Base-by-base conservation (phyloP, 768 basidiomycete genomes). In the Dentipellis fragilis region DNA sequence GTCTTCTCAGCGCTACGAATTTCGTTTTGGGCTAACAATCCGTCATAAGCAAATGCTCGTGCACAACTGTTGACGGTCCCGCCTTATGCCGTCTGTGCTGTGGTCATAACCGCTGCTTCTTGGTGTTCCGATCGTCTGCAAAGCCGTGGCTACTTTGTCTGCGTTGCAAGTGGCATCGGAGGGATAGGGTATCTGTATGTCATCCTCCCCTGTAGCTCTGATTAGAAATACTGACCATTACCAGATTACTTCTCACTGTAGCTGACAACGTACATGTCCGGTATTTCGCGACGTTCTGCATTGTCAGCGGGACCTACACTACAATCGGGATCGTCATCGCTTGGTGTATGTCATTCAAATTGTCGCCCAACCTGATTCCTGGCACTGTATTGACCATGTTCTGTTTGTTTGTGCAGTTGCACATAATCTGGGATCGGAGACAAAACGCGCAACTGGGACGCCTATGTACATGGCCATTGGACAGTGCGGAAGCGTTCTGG, bases 381-480 rank as follows among this genome's bases (percentile, higher is more conserved):
- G 5, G 9, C 36, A 16, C 48, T 29, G 29, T 29, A 29, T 6
- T 29, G 29, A 29, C 29, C 3, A 29, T 6, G 14, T 37, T 50
- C 3, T 4, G 49, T 16, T 22, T 52, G 42, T 6, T 29, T 29
- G 29, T 29, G n/a, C 55, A 87, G 83, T 77, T 60, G 79, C 84
- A 3, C 85, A 88, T 62, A 89, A 88, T 61, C 75, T 87, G 7
- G 87, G 85, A 3, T 87, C 87, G 0, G 87, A 89, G 62, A 82
- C 83, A 0, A 88, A 89, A 68, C 81, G 79, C 54, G 87, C 87
- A 0, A 80, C 85, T 0, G 87, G 87, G 0, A 84, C 87, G 35
- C 85, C 85, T 9, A 76, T 86, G 69, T 87, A 88, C 64, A 87
- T 87, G 81, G 78, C 84, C 10, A 87, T 89, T 38, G 87, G 87